Conservation (phyloP, 2,329 filamentous ascomycete species). For the Chaetomium olivaceum region DNA sequence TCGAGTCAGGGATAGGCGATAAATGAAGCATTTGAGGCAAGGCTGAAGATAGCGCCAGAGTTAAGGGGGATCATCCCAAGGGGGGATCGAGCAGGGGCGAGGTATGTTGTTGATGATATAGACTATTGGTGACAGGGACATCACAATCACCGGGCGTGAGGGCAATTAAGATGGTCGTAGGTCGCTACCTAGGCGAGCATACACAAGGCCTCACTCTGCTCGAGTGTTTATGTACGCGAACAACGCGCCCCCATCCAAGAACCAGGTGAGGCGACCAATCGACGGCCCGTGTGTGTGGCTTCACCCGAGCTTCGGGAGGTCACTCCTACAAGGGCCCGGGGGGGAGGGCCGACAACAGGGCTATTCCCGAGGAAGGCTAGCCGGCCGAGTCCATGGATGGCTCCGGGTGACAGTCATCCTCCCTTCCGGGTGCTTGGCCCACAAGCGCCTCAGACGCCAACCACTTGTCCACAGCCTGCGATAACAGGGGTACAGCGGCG, state of each 20-base stretch:
- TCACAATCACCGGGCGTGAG: slow-evolving; percentile 5
- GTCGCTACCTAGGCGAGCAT: not conserved
- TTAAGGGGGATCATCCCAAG: not conserved
- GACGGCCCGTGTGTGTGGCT: not conserved
- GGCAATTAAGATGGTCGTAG: not conserved
- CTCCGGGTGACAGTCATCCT: not conserved
- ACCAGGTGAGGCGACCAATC: slow-evolving; percentile 13
- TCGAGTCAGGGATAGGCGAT: not conserved
- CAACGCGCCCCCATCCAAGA: not conserved
- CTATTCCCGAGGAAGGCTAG: not conserved
- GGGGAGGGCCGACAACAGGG: not conserved
- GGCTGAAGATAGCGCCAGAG: slow-evolving; percentile 2
- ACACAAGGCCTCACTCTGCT: not conserved
- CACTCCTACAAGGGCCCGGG: not conserved
- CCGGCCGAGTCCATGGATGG: not conserved
- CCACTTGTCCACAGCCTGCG: not conserved
- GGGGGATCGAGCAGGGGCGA: not conserved
- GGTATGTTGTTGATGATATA: slow-evolving; percentile 1
- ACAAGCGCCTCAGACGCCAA: not conserved
- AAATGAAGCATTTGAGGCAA: slow-evolving; percentile 8
- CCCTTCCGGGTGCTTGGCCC: not conserved
- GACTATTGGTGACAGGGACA: slow-evolving; percentile 13
- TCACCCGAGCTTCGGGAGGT: not conserved
- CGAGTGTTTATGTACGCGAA: not conserved
- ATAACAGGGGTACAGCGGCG: not conserved